Conservation (phyloP, 2,329 filamentous ascomycete genomes). For the Cephalotrichum gorgonifer region DNA sequence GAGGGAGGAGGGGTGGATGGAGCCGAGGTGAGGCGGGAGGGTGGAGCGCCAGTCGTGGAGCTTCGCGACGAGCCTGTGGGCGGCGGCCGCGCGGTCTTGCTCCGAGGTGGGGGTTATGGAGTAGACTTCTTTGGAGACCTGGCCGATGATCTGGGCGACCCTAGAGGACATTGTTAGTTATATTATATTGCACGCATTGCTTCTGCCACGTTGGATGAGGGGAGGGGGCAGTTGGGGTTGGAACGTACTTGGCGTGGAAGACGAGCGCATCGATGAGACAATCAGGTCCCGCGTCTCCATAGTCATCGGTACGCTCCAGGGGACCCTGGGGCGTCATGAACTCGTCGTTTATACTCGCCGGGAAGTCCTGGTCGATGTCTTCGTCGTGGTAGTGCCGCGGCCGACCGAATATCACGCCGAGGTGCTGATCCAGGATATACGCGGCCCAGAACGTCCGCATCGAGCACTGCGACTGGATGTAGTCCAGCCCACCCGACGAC, state of each 20-base stretch:
- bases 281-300: conserved; percentile 16
- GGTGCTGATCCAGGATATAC: conserved; percentile 52
- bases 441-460: conserved; percentile 52
- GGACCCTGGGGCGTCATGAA: conserved; percentile 36
- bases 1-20: conserved; percentile 31
- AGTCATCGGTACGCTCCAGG: conserved; percentile 15
- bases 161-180: conserved; percentile 11
- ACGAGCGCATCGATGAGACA: conserved; percentile 39
- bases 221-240: background rate
- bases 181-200: too few relatives aligned
- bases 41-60: conserved; percentile 27
- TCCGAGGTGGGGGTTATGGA: conserved; percentile 22
- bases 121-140: conserved; percentile 28
- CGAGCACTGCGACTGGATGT: conserved; percentile 38
- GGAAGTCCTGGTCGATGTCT: conserved; percentile 53
- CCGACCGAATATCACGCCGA: conserved; percentile 52
- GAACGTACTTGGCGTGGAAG: conserved; percentile 28
- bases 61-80: conserved; percentile 24
- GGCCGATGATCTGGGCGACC: conserved; percentile 26
- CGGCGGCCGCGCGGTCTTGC: conserved; percentile 23
- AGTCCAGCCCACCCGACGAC: conserved; percentile 18
- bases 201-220: background rate
- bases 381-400: conserved; percentile 52
- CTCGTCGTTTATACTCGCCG: conserved; percentile 43
- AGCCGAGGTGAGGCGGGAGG: conserved; percentile 31